Base-by-base conservation (phyloP, 176 grass and related monocot genomes). In the Secale cereale region DNA sequence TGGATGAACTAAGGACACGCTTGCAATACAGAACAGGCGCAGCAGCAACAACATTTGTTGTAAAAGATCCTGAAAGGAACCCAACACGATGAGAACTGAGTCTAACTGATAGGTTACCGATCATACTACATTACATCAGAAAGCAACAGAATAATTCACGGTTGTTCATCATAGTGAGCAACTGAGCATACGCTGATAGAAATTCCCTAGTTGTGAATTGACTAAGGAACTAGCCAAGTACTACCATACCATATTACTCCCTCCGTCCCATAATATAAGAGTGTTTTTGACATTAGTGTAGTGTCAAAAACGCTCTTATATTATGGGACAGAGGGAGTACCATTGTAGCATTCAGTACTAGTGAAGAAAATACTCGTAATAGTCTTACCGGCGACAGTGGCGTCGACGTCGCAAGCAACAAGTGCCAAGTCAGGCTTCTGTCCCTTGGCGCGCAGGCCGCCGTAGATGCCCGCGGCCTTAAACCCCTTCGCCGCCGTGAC, bases 11-110 rank as follows among this genome's bases (percentile, higher is more conserved):
- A 37, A 98, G 89, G 33, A 88, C 78, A n/a, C 78, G 63, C 91
- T 86, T 95, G 79, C 96, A 95, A 71, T 98, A 98, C 39, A 89
- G 32, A 92, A 98, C 89, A 70, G 96, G 96, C 28, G 96, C 96
- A 74, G 96, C 96, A 35, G 96, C 91, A 70, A 98, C 96, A 26
- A 98, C 28, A n/a, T 98, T 98, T 59, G 83, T 92, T 26, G 96
- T 98, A 92, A 98, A 95, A 81, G 88, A 46, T 86, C 96, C 96
- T 98, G 86, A 65, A 84, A 88, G 25, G 59, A 81, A 61, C 43
- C 54, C 43, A 39, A 22, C 26, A 61, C 4, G 35, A 26, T 46
- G 60, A 72, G 40, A 73, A 65, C 40, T 73, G 43, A 74, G 41
- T 25, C 39, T 72, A 81, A 22, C 59, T 9, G 46, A 59, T 12